Evolutionary conservation across 805 yeast species (phyloP).

Genomic region (Starmerella khaoyaiensis): DNA sequence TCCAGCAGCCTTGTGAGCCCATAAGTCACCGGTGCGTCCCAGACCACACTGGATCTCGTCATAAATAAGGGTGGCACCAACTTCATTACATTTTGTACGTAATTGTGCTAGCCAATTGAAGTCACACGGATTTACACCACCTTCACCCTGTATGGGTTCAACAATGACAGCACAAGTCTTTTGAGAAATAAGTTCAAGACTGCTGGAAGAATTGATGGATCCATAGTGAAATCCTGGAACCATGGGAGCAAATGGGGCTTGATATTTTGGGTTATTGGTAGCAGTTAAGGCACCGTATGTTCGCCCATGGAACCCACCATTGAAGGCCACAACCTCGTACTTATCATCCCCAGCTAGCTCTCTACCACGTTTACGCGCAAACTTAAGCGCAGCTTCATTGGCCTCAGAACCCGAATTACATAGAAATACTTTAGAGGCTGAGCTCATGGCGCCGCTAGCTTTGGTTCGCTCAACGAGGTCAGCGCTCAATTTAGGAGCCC

Average conservation of each 20-base stretch:
- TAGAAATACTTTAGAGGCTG: conserved; percentile 63
- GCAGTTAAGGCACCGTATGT: conserved; percentile 87
- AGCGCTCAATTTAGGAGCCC: conserved; percentile 68
- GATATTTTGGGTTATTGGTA: conserved; percentile 87
- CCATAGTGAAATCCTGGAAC: conserved; percentile 79
- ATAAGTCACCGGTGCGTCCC: conserved; percentile 79
- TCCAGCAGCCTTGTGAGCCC: conserved; percentile 80
- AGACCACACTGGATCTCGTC: conserved; percentile 97
- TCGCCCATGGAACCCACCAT: conserved; percentile 88
- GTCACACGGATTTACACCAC: conserved; percentile 69
- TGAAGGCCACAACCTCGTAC: conserved; percentile 72
- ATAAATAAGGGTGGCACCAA: conserved; percentile 66
- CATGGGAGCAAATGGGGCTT: conserved; percentile 78
- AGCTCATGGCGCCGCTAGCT: conserved; percentile 62
- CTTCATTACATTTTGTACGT: conserved; percentile 51
- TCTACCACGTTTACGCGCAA: conserved; percentile 71
- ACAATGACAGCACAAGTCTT: conserved; percentile 83
- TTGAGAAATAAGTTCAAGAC: conserved; percentile 47
- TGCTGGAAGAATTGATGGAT: conserved; percentile 43
- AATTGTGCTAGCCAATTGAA: conserved; percentile 52
- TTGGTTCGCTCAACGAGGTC: conserved; percentile 57
- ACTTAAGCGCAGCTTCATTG: conserved; percentile 65
- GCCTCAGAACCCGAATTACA: conserved; percentile 70
- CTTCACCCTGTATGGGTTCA: conserved; percentile 98
- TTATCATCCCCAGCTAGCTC: conserved; percentile 34